These are phyloP conservation scores for Alternaria ventricosa DNA, from an alignment of 2,329 filamentous ascomycete species.

Conservation along the genomic window DNA sequence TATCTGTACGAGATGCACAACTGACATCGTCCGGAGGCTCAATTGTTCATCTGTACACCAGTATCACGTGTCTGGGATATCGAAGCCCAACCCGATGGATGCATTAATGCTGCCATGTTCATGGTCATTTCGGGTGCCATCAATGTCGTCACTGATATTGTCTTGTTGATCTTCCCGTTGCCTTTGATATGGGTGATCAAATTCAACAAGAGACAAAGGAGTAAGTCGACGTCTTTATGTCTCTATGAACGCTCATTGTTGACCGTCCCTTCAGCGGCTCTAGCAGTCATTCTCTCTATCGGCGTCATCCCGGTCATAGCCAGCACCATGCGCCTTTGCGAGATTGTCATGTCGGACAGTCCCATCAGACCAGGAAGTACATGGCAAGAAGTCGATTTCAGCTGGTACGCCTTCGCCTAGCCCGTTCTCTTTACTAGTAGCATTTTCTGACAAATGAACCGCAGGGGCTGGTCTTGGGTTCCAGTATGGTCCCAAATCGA, in stretches of 20 bases:
- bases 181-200: conserved; percentile 31
- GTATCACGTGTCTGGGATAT: conserved; percentile 30
- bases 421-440: not conserved
- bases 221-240: conserved; percentile 11
- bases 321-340: conserved; percentile 35
- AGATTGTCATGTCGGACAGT: conserved; percentile 28
- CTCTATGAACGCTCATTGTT: not conserved
- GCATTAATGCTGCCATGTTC: conserved; percentile 27
- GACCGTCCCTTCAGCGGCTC: conserved; percentile 19
- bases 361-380: conserved; percentile 10
- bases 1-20: not conserved
- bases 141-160: conserved; percentile 33
- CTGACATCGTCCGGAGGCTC: conserved; percentile 13
- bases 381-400: conserved; percentile 30
- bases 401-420: conserved; percentile 17
- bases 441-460: conserved; percentile 13
- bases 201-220: conserved; percentile 34
- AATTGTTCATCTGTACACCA: conserved; percentile 31
- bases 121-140: conserved; percentile 30
- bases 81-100: conserved; percentile 17
- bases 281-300: conserved; percentile 35
- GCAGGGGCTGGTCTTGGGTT: conserved; percentile 31
- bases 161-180: conserved; percentile 32
- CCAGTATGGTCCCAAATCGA: conserved; percentile 43
- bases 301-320: conserved; percentile 36